A percentile compares a stretch with the other conserved stretches of the same genome.
Conservation (phyloP, 768 basidiomycete species). For the Imleria badia region DNA sequence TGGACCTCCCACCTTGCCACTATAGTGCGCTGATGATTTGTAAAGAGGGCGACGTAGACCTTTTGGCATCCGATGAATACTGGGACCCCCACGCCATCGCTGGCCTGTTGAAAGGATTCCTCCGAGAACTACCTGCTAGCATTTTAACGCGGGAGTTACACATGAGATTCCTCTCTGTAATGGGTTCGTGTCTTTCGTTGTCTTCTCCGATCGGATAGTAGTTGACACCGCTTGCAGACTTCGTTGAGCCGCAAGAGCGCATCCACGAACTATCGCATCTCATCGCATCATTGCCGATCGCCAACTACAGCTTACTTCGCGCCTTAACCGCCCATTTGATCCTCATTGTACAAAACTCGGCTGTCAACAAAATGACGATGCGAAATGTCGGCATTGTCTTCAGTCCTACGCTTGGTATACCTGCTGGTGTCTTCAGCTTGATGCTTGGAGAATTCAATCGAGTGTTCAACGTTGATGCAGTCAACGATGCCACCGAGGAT, state of each 20-base stretch:
- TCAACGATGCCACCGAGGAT: slow-evolving; percentile 22
- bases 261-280: slow-evolving; percentile 84
- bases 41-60: slow-evolving; percentile 93
- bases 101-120: slow-evolving; percentile 88
- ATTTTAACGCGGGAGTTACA: slow-evolving; percentile 93
- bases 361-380: slow-evolving; percentile 97
- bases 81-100: slow-evolving; percentile 99
- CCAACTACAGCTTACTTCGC: slow-evolving; percentile 92
- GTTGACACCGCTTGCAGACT: slow-evolving; percentile 53
- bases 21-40: slow-evolving; percentile 6
- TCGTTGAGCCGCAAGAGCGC: slow-evolving; percentile 84
- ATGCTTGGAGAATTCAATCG: slow-evolving; percentile 93
- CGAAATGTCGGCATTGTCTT: slow-evolving; percentile 99
- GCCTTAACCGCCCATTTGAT: slow-evolving; percentile 95
- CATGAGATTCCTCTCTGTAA: slow-evolving; percentile 85
- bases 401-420: slow-evolving; percentile 95
- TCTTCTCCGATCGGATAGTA: slow-evolving; percentile 1
- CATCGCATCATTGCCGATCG: slow-evolving; percentile 83
- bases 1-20: neutral
- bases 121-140: slow-evolving; percentile 91
- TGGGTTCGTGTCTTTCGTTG: slow-evolving; percentile 59
- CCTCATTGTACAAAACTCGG: slow-evolving; percentile 87
- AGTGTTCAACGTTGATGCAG: slow-evolving; percentile 80
- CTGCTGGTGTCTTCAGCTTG: slow-evolving; percentile 94
- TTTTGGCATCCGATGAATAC: slow-evolving; percentile 83